Conservation (phyloP, 352 stramenopile genomes). For the Globisporangium barbulae region DNA sequence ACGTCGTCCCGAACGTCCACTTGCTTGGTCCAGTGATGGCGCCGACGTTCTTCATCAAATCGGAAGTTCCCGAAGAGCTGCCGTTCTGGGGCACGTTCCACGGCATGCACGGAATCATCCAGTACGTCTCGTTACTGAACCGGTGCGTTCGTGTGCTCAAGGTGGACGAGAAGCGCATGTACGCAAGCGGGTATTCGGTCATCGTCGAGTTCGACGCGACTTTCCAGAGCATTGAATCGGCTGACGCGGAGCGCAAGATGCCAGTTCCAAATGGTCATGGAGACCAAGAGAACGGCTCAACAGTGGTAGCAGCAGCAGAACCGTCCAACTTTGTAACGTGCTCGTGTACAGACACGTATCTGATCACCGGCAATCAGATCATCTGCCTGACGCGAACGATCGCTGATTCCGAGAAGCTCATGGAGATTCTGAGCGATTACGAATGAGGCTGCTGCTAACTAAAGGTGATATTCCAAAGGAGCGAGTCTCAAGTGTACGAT, state of each 20-base stretch:
- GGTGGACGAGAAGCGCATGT: constrained; percentile 59
- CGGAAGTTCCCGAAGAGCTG: constrained; percentile 73
- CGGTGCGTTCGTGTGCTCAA: constrained; percentile 54
- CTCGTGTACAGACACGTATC: constrained; percentile 72
- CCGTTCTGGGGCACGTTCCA: constrained; percentile 80
- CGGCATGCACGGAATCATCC: constrained; percentile 52
- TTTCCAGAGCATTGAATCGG: constrained; percentile 41
- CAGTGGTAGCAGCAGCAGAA: constrained; percentile 4
- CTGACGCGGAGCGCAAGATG: constrained; percentile 14
- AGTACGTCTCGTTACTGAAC: constrained; percentile 71
- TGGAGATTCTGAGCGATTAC: constrained; percentile 22
- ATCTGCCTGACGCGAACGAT: constrained; percentile 79
- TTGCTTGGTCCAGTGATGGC: constrained; percentile 52
- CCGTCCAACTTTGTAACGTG: constrained; percentile 39
- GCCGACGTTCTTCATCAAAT: constrained; percentile 72
- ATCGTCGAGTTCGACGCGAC: constrained; percentile 75
- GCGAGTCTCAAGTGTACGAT: constrained; percentile 30
- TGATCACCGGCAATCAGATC: constrained; percentile 69
- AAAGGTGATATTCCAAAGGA: constrained; percentile 8
- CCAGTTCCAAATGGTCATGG: not conserved
- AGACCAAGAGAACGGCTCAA: not conserved
- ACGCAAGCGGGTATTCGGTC: constrained; percentile 71
- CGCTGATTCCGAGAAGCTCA: constrained; percentile 73
- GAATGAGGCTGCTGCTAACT: constrained; percentile 15
- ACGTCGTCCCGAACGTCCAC: constrained; percentile 59